phyloP scores from a whole-genome alignment of 2,329 filamentous ascomycete genomes.

The Xylariomycetidae sp. region DNA sequence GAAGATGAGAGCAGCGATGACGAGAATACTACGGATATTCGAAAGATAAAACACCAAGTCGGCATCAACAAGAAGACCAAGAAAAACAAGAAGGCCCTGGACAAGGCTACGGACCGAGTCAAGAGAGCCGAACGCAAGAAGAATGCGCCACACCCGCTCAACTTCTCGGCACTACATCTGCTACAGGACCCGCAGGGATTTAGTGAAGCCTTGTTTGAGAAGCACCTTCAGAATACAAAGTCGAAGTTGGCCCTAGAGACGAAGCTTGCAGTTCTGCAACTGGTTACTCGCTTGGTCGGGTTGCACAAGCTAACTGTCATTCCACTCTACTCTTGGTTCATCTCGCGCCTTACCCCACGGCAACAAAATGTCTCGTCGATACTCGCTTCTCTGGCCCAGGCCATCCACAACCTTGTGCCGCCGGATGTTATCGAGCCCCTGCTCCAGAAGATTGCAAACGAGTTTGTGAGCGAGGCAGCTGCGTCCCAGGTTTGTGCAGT shows the following conservation, averaged over 20 bases:
- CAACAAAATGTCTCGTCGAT: slow-evolving; percentile 91
- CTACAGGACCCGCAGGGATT: slow-evolving; percentile 93
- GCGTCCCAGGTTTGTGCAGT: slow-evolving; percentile 77
- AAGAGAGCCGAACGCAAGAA: slow-evolving; percentile 85
- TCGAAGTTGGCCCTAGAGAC: slow-evolving; percentile 81
- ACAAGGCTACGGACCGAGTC: slow-evolving; percentile 74
- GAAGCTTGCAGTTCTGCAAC: slow-evolving; percentile 81
- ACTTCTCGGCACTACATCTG: slow-evolving; percentile 93
- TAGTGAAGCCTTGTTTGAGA: slow-evolving; percentile 81
- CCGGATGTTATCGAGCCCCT: slow-evolving; percentile 88
- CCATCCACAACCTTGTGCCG: slow-evolving; percentile 83
- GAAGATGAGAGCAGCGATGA: slow-evolving; percentile 87
- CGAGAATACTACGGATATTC: slow-evolving; percentile 70
- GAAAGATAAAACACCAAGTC: slow-evolving; percentile 74
- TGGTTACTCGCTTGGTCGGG: slow-evolving; percentile 86
- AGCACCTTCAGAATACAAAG: slow-evolving; percentile 81
- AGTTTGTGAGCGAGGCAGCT: slow-evolving; percentile 93
- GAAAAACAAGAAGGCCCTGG: slow-evolving; percentile 74
- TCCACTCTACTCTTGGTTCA: slow-evolving; percentile 91
- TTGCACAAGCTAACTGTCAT: slow-evolving; percentile 83
- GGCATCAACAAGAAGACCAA: slow-evolving; percentile 96
- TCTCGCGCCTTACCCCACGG: slow-evolving; percentile 82
- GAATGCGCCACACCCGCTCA: slow-evolving; percentile 77
- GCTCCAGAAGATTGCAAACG: slow-evolving; percentile 92
- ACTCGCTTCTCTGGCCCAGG: slow-evolving; percentile 85